Percentiles rank a stretch among this genome's conserved stretches.
These are phyloP conservation scores for Nothophytophthora sp. DNA, from an alignment of 352 stramenopile species.

Conservation along the genomic window DNA sequence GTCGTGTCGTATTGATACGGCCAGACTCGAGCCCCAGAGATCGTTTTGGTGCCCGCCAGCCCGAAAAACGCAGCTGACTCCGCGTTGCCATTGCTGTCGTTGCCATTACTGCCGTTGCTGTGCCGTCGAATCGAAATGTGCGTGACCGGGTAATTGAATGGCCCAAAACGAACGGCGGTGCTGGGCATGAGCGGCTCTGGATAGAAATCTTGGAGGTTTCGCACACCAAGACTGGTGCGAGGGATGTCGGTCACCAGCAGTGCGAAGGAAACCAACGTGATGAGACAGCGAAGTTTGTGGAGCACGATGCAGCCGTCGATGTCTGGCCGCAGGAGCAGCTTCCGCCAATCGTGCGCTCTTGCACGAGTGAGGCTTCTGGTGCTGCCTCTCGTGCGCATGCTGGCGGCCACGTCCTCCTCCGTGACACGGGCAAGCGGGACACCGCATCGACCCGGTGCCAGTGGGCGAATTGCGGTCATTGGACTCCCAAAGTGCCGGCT, in stretches of 20 bases:
- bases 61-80: not conserved
- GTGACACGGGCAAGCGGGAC: too few relatives aligned
- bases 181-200: constrained; percentile 5
- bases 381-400: not conserved
- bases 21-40: constrained; percentile 7
- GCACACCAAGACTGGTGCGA: constrained; percentile 28
- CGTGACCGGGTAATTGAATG: constrained; percentile 33
- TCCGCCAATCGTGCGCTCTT: not conserved
- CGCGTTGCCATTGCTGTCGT: constrained; percentile 4
- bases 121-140: constrained; percentile 21
- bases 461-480: constrained; percentile 2
- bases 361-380: not conserved
- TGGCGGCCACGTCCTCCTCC: too few relatives aligned
- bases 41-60: not conserved
- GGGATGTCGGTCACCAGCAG: constrained; percentile 35
- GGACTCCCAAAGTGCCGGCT: too few relatives aligned
- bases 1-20: constrained; percentile 30
- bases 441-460: not conserved
- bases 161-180: constrained; percentile 27
- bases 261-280: constrained; percentile 5
- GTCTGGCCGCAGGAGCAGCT: not conserved
- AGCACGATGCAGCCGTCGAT: constrained; percentile 1
- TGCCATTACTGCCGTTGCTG: not conserved
- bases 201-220: constrained; percentile 7
- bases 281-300: not conserved